These are phyloP conservation scores for Rhodotorula sp. DNA, from an alignment of 1,284 basidiomycete genomes.

Conservation along the genomic window DNA sequence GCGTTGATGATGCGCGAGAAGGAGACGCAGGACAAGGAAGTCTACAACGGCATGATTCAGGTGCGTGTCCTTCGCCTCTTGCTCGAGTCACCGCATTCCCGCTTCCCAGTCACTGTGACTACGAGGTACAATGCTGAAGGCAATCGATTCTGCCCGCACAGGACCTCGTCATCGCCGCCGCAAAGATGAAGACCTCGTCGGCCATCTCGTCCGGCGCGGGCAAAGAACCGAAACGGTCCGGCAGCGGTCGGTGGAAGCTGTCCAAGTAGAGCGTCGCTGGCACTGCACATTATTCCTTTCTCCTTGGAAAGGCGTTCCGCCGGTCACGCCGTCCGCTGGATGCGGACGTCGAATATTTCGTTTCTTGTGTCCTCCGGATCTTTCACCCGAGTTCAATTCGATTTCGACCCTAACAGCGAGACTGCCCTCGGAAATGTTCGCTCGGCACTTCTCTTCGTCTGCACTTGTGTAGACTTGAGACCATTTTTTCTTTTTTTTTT, in stretches of 20 bases:
- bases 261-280: slow-evolving; percentile 1
- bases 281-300: neutral
- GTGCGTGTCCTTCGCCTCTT: slow-evolving; percentile 12
- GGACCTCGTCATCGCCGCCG: slow-evolving; percentile 41
- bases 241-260: slow-evolving; percentile 26
- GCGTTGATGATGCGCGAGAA: slow-evolving; percentile 39
- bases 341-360: too few relatives aligned
- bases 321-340: too few relatives aligned
- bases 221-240: slow-evolving; percentile 14
- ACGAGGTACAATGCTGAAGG: too few relatives aligned
- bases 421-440: too few relatives aligned
- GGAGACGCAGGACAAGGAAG: slow-evolving; percentile 39
- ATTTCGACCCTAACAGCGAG: too few relatives aligned
- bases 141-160: too few relatives aligned
- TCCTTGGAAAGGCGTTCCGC: too few relatives aligned
- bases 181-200: slow-evolving; percentile 37
- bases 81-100: too few relatives aligned
- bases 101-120: too few relatives aligned
- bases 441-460: neutral
- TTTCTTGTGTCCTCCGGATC: neutral
- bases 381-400: too few relatives aligned
- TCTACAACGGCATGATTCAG: slow-evolving; percentile 42
- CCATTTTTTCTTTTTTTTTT: too few relatives aligned
- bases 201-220: neutral
- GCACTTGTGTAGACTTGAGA: neutral